Conservation (phyloP, 306 rosid species). For the Lablab purpureus region DNA sequence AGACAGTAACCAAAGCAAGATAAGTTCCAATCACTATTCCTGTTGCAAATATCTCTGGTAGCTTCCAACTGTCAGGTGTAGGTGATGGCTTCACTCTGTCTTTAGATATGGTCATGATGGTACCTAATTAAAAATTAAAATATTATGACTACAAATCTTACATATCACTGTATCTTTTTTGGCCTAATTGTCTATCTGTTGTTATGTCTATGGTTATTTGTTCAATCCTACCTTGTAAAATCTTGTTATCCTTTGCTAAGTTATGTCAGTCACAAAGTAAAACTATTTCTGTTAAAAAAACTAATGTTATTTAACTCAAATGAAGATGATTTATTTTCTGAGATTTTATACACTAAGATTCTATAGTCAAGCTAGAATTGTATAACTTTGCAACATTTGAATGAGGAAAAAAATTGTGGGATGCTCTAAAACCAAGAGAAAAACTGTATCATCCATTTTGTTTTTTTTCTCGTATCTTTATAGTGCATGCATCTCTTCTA, state of each 20-base stretch:
- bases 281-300: constrained; percentile 6
- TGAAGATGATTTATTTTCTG: not conserved
- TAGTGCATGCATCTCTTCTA: not conserved
- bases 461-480: not conserved
- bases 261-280: not conserved
- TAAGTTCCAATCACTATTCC: constrained; percentile 86
- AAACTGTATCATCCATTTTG: not conserved
- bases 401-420: not conserved
- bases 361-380: constrained; percentile 12
- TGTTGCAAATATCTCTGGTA: constrained; percentile 85
- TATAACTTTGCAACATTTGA: not conserved
- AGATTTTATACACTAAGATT: not conserved
- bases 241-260: constrained; percentile 7
- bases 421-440: constrained; percentile 22
- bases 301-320: not conserved
- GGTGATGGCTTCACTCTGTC: constrained; percentile 92
- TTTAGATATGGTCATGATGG: constrained; percentile 89
- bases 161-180: constrained; percentile 1
- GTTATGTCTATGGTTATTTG: not conserved
- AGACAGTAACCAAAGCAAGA: constrained; percentile 81
- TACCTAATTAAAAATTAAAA: constrained; percentile 53
- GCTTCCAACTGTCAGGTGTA: constrained; percentile 90
- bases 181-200: not conserved
- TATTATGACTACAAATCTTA: not conserved
- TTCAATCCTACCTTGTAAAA: not conserved